Conservation (phyloP, 768 basidiomycete genomes). For the Baorangia bicolor region DNA sequence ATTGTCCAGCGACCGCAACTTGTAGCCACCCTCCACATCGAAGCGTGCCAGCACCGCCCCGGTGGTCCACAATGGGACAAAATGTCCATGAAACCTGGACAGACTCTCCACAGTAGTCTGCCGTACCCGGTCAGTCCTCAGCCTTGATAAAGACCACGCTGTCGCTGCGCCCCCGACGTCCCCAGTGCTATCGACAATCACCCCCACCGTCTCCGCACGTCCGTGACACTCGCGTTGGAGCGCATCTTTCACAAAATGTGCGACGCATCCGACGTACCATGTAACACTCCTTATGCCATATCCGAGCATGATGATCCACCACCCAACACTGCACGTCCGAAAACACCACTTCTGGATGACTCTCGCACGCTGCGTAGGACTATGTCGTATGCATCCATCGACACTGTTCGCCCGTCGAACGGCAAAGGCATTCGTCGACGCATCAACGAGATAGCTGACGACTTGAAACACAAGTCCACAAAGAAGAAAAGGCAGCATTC, state of each 20-base stretch:
- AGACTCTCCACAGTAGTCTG: too few relatives aligned
- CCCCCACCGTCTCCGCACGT: background rate
- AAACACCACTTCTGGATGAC: background rate
- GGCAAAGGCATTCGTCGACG: slow-evolving; percentile 13
- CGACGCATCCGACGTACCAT: background rate
- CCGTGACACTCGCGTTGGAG: background rate
- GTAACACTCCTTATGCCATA: background rate
- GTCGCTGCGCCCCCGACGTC: too few relatives aligned
- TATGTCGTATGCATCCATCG: slow-evolving; percentile 17
- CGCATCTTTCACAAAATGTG: background rate
- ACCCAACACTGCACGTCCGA: background rate
- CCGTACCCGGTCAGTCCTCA: too few relatives aligned
- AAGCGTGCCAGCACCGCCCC: slow-evolving; percentile 1
- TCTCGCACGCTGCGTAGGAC: slow-evolving; percentile 17
- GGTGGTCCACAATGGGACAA: slow-evolving; percentile 9
- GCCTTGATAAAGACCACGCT: too few relatives aligned
- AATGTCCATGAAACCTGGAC: slow-evolving; percentile 1
- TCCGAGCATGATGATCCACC: background rate
- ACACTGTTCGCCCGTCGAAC: slow-evolving; percentile 9
- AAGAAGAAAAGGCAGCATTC: slow-evolving; percentile 1
- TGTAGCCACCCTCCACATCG: slow-evolving; percentile 1
- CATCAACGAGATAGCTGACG: slow-evolving; percentile 11
- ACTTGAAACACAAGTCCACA: background rate
- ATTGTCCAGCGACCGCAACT: background rate
- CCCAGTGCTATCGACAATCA: background rate